Percentiles rank a stretch among this genome's conserved stretches.
Evolutionary conservation across 768 basidiomycete species (phyloP).

Genomic region (Boletus patriciae): DNA sequence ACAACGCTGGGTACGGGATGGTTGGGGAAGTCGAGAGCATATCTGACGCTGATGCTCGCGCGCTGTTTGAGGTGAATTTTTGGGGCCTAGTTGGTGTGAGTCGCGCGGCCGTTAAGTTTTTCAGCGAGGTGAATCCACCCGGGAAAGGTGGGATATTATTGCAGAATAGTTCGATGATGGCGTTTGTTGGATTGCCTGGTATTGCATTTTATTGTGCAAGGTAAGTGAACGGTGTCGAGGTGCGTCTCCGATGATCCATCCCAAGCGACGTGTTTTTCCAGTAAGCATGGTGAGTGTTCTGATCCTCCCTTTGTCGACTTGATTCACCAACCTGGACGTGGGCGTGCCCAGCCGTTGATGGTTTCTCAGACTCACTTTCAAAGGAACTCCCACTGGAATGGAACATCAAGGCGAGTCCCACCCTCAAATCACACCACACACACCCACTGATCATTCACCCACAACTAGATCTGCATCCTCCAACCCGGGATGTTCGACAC

Average conservation of each 20-base stretch:
- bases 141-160: conserved; percentile 3
- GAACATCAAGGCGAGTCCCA: conserved; percentile 14
- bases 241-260: no score
- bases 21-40: conserved; percentile 37
- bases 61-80: conserved; percentile 37
- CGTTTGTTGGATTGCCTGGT: background rate
- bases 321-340: background rate
- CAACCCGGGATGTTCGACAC: conserved; percentile 21
- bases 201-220: conserved; percentile 4
- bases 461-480: conserved; percentile 14
- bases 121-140: conserved; percentile 34
- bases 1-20: conserved; percentile 37
- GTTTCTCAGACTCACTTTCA: background rate
- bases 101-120: conserved; percentile 26
- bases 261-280: background rate
- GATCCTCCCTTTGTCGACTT: no score
- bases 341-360: conserved; percentile 5
- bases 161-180: conserved; percentile 6
- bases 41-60: conserved; percentile 29
- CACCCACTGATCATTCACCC: background rate
- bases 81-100: conserved; percentile 19
- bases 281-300: no score
- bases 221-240: background rate
- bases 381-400: conserved; percentile 11
- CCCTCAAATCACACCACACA: background rate